phyloP scores from a whole-genome alignment of 257 asterid genomes.

The Solanum medicagineum region DNA sequence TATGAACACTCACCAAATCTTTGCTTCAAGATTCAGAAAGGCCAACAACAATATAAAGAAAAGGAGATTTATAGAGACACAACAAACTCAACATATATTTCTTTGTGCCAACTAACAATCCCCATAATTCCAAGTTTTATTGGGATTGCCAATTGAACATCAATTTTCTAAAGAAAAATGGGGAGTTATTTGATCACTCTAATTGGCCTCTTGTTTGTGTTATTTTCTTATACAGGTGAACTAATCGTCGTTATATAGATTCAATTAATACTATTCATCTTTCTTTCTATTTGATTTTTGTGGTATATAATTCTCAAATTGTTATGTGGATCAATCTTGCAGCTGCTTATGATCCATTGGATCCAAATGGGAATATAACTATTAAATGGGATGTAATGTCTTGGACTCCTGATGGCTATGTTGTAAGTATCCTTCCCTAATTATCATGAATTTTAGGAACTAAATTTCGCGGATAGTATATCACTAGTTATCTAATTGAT shows the following conservation, averaged over 20 bases:
- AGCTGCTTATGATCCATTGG: conserved; percentile 83
- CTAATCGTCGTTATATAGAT: not conserved
- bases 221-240: conserved; percentile 41
- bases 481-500: no score
- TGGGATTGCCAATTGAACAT: not conserved
- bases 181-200: conserved; percentile 2
- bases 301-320: not conserved
- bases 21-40: conserved; percentile 43
- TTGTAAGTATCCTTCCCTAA: conserved; percentile 24
- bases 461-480: no score
- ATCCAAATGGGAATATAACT: conserved; percentile 83
- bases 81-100: not conserved
- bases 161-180: conserved; percentile 4
- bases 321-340: conserved; percentile 3
- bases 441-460: not conserved
- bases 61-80: conserved; percentile 1
- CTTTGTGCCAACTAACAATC: conserved; percentile 32
- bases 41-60: conserved; percentile 3
- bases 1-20: conserved; percentile 7
- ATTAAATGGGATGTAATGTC: conserved; percentile 88
- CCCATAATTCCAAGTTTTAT: not conserved
- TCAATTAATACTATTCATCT: not conserved
- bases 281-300: not conserved
- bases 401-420: conserved; percentile 91
- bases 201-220: conserved; percentile 12